Conservation (phyloP, 2,329 filamentous ascomycete genomes). For the Botrytis squamosa region DNA sequence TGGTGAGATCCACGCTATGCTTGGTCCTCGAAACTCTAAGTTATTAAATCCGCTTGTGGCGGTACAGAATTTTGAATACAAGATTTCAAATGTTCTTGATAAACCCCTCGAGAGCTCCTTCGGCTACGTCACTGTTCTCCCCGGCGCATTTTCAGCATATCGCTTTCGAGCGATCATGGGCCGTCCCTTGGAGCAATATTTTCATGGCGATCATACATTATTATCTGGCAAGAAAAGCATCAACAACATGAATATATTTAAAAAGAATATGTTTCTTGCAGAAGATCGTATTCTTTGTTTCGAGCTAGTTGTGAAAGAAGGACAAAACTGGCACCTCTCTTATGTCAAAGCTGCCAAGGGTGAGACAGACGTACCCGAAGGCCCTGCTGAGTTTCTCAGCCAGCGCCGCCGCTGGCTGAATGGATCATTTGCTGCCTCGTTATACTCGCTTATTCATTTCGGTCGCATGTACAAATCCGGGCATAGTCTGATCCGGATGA, state of each 20-base stretch:
- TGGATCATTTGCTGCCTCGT: conserved; percentile 94
- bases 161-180: conserved; percentile 98
- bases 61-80: conserved; percentile 99
- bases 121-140: conserved; percentile 95
- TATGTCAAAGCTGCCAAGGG: conserved; percentile 99
- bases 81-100: conserved; percentile 98
- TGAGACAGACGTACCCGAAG: conserved; percentile 97
- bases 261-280: conserved; percentile 99
- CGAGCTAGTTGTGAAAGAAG: conserved; percentile 96
- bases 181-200: conserved; percentile 94
- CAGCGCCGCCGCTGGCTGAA: conserved; percentile 99
- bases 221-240: conserved; percentile 99
- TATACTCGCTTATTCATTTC: conserved; percentile 98
- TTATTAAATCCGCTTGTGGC: conserved; percentile 95
- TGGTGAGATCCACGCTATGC: conserved; percentile 98
- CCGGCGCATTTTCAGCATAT: conserved; percentile 98
- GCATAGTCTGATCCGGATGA: conserved; percentile 96
- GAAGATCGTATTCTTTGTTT: conserved; percentile 99
- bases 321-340: conserved; percentile 97
- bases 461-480: conserved; percentile 95
- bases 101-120: conserved; percentile 97
- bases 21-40: conserved; percentile 62
- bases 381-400: conserved; percentile 93
- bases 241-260: conserved; percentile 99
- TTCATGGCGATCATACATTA: conserved; percentile 97